Evolutionary conservation across 768 basidiomycete genomes (phyloP).

Genomic region (Suillus paluster): DNA sequence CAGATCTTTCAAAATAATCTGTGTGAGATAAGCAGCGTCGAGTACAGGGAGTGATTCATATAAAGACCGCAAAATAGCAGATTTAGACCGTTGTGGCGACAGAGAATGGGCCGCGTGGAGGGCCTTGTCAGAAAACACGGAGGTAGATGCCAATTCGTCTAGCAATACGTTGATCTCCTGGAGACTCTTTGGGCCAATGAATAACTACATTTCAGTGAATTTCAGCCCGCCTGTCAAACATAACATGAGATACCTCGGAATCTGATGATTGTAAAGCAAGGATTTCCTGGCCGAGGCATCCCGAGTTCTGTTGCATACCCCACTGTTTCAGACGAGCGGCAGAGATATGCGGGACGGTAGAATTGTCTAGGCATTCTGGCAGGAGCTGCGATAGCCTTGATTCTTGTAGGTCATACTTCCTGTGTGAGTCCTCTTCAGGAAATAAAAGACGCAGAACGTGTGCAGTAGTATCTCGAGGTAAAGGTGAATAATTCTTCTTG

Average conservation of each 20-base stretch:
- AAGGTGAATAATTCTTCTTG: slow-evolving; percentile 45
- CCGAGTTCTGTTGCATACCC: slow-evolving; percentile 49
- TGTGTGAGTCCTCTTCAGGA: slow-evolving; percentile 73
- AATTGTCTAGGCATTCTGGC: slow-evolving; percentile 50
- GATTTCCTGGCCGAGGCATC: slow-evolving; percentile 77
- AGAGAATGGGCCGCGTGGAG: slow-evolving; percentile 42
- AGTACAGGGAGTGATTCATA: slow-evolving; percentile 62
- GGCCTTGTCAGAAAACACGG: slow-evolving; percentile 58
- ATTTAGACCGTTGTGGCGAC: slow-evolving; percentile 36
- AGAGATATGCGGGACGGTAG: slow-evolving; percentile 28
- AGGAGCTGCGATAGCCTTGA: slow-evolving; percentile 56
- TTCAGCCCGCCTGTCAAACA: not conserved
- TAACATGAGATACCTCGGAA: slow-evolving; percentile 32
- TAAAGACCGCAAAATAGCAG: slow-evolving; percentile 54
- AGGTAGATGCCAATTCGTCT: slow-evolving; percentile 74
- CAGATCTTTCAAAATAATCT: slow-evolving; percentile 89
- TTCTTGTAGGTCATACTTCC: slow-evolving; percentile 80
- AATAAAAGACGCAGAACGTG: slow-evolving; percentile 79
- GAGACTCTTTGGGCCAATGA: slow-evolving; percentile 38
- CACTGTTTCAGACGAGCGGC: slow-evolving; percentile 39
- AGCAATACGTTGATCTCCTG: slow-evolving; percentile 67
- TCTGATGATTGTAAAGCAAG: slow-evolving; percentile 35
- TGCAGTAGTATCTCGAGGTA: slow-evolving; percentile 57
- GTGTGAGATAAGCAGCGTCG: slow-evolving; percentile 73
- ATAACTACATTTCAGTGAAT: slow-evolving; percentile 14